Base-by-base conservation (phyloP, 2,329 filamentous ascomycete species). In the Fusarium compactum region DNA sequence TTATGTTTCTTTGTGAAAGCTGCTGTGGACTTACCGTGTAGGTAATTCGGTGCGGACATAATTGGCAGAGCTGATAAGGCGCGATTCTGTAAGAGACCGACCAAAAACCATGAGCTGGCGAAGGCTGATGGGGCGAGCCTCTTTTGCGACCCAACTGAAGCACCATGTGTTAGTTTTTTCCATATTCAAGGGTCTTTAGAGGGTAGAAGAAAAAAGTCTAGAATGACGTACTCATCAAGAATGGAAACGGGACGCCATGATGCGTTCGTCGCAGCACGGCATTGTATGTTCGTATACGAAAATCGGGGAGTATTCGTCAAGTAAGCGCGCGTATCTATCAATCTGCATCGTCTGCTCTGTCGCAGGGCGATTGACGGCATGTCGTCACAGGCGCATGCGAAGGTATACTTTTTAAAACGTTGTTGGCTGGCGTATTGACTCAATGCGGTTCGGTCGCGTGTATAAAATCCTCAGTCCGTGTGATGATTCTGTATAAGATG, bases 71-170 rank as follows among this genome's bases (percentile, higher is more conserved):
- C 93, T 95, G 73, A 99, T 89, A 67, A 99, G 86, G 62, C 97
- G 91, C 54, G 90, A 87, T 82, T 98, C 95, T 50, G 95, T 98
- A 78, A 99, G 83, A 24, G 95, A 97, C 50, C 96, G 91, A 30
- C 96, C 96, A 81, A 98, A 99, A 76, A 98, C 97, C 83, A 97
- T 98, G 76, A 99, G 88, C 82, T 98, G 96, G 62, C 96, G 92
- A 75, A 99, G 84, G 82, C 94, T 97, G 78, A 99, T 98, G n/a
- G 96, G 96, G 55, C 94, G 89, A 51, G 95, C 95, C 79, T 97
- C 94, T 76, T 92, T 93, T 69, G 92, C 91, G 55, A 98, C 95
- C 94, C 95, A 98, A 85, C 94, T 97, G 74, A 45, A 66, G 52
- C 50, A 72, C 70, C 46, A 54, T 45, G 52, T 46, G 58, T 74